phyloP scores from a whole-genome alignment of 495 filamentous ascomycete species.

The Xylaria nigripes region DNA sequence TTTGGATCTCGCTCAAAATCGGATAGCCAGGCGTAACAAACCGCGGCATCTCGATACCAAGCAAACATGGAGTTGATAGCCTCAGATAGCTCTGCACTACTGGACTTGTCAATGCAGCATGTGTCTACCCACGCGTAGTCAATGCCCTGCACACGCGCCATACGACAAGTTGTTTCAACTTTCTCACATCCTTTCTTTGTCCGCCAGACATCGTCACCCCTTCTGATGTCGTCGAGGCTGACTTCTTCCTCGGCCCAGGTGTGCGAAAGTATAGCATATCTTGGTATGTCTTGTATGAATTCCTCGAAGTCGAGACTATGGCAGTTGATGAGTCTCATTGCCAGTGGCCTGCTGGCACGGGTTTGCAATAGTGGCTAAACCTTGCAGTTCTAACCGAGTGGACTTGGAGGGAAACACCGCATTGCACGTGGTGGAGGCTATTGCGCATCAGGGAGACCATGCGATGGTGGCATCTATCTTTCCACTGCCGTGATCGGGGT shows the following conservation, averaged over 20 bases:
- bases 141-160: slow-evolving; percentile 13
- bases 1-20: slow-evolving; percentile 18
- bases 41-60: slow-evolving; percentile 25
- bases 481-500: no score
- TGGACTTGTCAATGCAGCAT: slow-evolving; percentile 37
- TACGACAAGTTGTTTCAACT: slow-evolving; percentile 13
- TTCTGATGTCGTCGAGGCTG: slow-evolving; percentile 19
- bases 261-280: slow-evolving; percentile 30
- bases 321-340: slow-evolving; percentile 30
- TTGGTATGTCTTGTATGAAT: slow-evolving; percentile 21
- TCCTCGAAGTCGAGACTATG: slow-evolving; percentile 20
- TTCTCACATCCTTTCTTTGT: slow-evolving; percentile 18
- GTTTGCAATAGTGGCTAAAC: no score
- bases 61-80: slow-evolving; percentile 37
- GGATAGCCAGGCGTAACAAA: slow-evolving; percentile 31
- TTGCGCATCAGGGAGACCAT: no score
- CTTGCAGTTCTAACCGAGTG: no score
- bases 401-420: no score
- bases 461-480: no score
- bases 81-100: slow-evolving; percentile 33
- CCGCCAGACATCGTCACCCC: slow-evolving; percentile 1
- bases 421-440: no score
- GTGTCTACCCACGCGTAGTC: slow-evolving; percentile 29
- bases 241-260: slow-evolving; percentile 27
- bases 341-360: no score